Evolutionary conservation across 2,329 filamentous ascomycete genomes (phyloP).

Genomic region (Magnaporthiopsis incrustans): DNA sequence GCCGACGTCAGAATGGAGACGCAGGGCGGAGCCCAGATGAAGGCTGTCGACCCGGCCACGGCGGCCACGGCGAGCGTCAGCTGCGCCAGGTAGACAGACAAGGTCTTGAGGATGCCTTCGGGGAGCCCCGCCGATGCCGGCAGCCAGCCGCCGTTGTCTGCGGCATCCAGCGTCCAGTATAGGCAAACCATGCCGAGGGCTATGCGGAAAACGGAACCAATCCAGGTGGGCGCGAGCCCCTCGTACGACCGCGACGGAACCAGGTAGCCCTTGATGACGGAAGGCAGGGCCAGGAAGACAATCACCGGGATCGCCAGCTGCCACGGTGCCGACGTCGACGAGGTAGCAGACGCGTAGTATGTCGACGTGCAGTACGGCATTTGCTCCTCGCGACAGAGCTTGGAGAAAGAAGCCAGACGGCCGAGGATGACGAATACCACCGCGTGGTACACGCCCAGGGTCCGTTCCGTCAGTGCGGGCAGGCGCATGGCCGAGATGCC

Average conservation of each 20-base stretch:
- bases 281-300: conserved; percentile 64
- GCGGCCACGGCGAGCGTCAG: conserved; percentile 71
- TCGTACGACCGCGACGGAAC: conserved; percentile 78
- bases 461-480: conserved; percentile 56
- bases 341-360: conserved; percentile 86
- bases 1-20: conserved; percentile 59
- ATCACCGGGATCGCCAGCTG: conserved; percentile 74
- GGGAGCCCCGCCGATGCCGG: conserved; percentile 34
- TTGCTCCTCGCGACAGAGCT: conserved; percentile 93
- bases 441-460: conserved; percentile 77
- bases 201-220: conserved; percentile 69
- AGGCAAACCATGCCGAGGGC: conserved; percentile 67
- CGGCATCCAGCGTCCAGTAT: conserved; percentile 86
- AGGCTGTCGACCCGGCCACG: conserved; percentile 76
- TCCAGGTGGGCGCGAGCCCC: conserved; percentile 76
- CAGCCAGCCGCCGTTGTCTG: conserved; percentile 80
- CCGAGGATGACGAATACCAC: conserved; percentile 72
- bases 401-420: conserved; percentile 76
- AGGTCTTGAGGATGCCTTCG: conserved; percentile 56
- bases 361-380: conserved; percentile 95
- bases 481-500: conserved; percentile 69
- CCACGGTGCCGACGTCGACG: conserved; percentile 88
- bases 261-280: conserved; percentile 73
- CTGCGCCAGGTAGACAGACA: conserved; percentile 73
- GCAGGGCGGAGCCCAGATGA: conserved; percentile 77